phyloP scores from a whole-genome alignment of 306 rosid species.

The Oxytropis ochrocephala region DNA sequence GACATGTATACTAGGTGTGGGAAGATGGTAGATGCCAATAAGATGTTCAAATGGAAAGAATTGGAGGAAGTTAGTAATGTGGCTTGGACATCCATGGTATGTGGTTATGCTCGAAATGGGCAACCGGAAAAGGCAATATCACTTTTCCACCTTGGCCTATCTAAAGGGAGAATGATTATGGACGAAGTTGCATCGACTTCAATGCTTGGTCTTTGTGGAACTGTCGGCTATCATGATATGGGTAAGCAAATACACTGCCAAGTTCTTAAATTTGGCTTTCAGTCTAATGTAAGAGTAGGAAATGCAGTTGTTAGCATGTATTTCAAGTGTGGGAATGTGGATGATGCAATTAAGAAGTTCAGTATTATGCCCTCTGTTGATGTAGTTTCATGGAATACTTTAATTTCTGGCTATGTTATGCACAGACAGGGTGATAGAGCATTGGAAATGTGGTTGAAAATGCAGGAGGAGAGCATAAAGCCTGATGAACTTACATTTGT shows the following conservation, averaged over 20 bases:
- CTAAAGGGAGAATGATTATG: conserved; percentile 49
- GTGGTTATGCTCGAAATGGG: conserved; percentile 73
- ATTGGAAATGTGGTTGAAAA: conserved; percentile 57
- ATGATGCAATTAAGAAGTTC: conserved; percentile 51
- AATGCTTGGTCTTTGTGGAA: conserved; percentile 62
- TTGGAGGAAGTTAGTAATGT: conserved; percentile 36
- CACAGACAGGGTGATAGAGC: conserved; percentile 67
- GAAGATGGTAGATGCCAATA: conserved; percentile 61
- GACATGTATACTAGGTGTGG: conserved; percentile 78
- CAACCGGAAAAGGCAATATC: conserved; percentile 53
- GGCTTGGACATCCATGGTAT: conserved; percentile 64
- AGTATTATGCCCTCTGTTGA: conserved; percentile 39
- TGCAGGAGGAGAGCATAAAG: conserved; percentile 59
- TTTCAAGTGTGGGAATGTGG: conserved; percentile 72
- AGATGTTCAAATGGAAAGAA: conserved; percentile 59
- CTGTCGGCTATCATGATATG: conserved; percentile 59
- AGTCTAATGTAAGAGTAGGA: conserved; percentile 53
- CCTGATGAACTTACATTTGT: conserved; percentile 52
- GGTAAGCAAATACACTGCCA: conserved; percentile 79
- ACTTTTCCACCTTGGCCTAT: conserved; percentile 42
- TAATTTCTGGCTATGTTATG: conserved; percentile 67
- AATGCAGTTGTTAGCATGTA: conserved; percentile 81
- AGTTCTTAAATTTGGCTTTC: conserved; percentile 53
- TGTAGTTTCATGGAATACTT: conserved; percentile 77
- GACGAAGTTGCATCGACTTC: conserved; percentile 66